phyloP scores from a whole-genome alignment of 1,284 basidiomycete genomes.

The Trametes versicolor region DNA sequence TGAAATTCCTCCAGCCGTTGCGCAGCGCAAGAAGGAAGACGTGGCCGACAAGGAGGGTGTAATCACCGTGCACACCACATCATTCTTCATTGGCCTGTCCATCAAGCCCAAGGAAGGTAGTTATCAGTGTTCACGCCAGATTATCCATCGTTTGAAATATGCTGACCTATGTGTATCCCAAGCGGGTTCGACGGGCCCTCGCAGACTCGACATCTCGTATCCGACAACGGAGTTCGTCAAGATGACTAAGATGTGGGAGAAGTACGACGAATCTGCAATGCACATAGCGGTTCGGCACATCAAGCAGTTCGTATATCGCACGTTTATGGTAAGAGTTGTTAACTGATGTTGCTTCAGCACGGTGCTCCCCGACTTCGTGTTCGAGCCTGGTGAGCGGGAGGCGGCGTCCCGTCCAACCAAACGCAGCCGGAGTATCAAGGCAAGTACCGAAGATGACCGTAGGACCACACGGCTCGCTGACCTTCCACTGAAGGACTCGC shows the following conservation, averaged over 20 bases:
- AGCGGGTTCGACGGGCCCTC: slow-evolving; percentile 75
- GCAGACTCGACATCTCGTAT: slow-evolving; percentile 95
- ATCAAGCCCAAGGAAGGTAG: slow-evolving; percentile 93
- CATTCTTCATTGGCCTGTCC: slow-evolving; percentile 95
- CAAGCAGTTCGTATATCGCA: slow-evolving; percentile 73
- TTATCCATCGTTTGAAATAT: slow-evolving; percentile 36
- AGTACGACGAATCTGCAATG: slow-evolving; percentile 93
- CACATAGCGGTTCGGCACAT: slow-evolving; percentile 94
- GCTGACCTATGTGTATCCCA: slow-evolving; percentile 36
- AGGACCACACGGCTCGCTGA: slow-evolving; percentile 13
- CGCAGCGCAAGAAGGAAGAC: slow-evolving; percentile 82
- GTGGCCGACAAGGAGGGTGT: slow-evolving; percentile 81
- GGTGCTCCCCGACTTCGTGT: slow-evolving; percentile 83
- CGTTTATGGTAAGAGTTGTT: slow-evolving; percentile 5
- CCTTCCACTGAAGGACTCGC: slow-evolving; percentile 26
- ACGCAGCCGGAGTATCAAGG: slow-evolving; percentile 27
- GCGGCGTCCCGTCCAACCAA: slow-evolving; percentile 26
- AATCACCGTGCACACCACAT: slow-evolving; percentile 88
- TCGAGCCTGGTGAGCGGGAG: slow-evolving; percentile 77
- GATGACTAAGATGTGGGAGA: slow-evolving; percentile 95
- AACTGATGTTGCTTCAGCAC: slow-evolving; percentile 55
- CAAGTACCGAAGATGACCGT: slow-evolving; percentile 11
- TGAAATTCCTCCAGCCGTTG: slow-evolving; percentile 80
- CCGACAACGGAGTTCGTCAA: slow-evolving; percentile 96
- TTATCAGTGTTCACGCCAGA: not conserved